Conservation (phyloP, 352 stramenopile genomes). For the Phytopythium kandeliae region DNA sequence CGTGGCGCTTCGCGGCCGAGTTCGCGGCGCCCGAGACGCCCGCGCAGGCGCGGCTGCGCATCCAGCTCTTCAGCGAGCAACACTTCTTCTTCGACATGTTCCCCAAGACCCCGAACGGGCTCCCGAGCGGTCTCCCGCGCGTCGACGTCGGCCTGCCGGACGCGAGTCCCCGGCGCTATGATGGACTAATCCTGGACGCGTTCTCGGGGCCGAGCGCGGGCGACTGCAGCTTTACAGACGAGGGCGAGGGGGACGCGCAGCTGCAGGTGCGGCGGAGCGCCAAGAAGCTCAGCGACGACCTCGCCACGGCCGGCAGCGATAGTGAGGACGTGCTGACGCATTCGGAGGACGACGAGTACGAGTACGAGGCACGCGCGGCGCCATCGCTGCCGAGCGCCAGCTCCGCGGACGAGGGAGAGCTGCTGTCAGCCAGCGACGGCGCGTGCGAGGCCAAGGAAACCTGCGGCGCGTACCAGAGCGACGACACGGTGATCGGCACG, state of each 20-base stretch:
- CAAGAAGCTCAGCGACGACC: conserved; percentile 6
- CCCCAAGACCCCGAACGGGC: conserved; percentile 14
- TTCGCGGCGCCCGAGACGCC: conserved; percentile 21
- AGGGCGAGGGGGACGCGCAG: conserved; percentile 1
- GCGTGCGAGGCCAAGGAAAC: conserved; percentile 10
- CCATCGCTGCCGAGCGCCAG: neutral
- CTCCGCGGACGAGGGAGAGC: conserved; percentile 9
- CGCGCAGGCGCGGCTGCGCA: conserved; percentile 15
- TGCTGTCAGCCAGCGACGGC: conserved; percentile 13
- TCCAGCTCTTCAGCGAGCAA: conserved; percentile 68
- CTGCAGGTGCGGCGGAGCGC: neutral
- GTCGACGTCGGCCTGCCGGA: neutral
- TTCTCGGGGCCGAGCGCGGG: neutral
- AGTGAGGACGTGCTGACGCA: conserved; percentile 46
- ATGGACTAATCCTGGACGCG: conserved; percentile 3
- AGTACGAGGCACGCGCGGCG: conserved; percentile 4
- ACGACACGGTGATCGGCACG: conserved; percentile 49
- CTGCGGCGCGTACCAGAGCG: conserved; percentile 1
- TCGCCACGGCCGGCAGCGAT: conserved; percentile 23
- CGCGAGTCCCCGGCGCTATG: neutral
- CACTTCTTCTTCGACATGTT: conserved; percentile 88
- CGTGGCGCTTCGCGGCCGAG: conserved; percentile 40
- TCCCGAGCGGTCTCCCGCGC: neutral
- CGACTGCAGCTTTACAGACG: too few species aligned
- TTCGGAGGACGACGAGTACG: conserved; percentile 34